phyloP scores from a whole-genome alignment of 2,329 filamentous ascomycete species.

The Pseudocercospora crystallina region DNA sequence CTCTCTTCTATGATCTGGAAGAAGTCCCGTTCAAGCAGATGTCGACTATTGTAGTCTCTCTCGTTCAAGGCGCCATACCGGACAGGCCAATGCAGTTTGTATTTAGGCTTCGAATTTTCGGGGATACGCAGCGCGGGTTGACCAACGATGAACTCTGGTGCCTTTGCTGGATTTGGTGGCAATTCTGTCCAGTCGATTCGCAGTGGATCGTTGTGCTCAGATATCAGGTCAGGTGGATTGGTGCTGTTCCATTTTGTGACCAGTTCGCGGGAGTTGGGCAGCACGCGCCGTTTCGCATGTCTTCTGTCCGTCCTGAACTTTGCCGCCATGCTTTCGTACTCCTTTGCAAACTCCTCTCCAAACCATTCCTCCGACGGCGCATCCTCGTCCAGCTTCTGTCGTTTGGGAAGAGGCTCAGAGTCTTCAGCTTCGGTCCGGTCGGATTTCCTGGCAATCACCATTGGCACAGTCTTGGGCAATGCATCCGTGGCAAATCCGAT shows the following conservation, averaged over 20 bases:
- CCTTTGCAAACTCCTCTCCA: slow-evolving; percentile 72
- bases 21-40: slow-evolving; percentile 81
- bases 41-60: slow-evolving; percentile 76
- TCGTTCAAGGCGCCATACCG: slow-evolving; percentile 87
- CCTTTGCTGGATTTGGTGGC: slow-evolving; percentile 55
- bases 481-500: slow-evolving; percentile 96
- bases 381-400: slow-evolving; percentile 62
- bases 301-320: slow-evolving; percentile 91
- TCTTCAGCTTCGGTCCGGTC: slow-evolving; percentile 80
- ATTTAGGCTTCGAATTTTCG: slow-evolving; percentile 83
- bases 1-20: slow-evolving; percentile 83
- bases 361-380: slow-evolving; percentile 75
- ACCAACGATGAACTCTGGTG: slow-evolving; percentile 78
- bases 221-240: slow-evolving; percentile 79
- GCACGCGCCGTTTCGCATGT: slow-evolving; percentile 86
- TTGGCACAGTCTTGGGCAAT: slow-evolving; percentile 88
- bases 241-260: slow-evolving; percentile 92
- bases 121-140: slow-evolving; percentile 81
- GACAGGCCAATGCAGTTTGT: slow-evolving; percentile 91
- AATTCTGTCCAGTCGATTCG: slow-evolving; percentile 96
- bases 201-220: slow-evolving; percentile 90
- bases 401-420: slow-evolving; percentile 72
- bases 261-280: slow-evolving; percentile 96
- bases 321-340: slow-evolving; percentile 77
- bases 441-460: slow-evolving; percentile 82